phyloP scores from a whole-genome alignment of 2,329 filamentous ascomycete species.

The Aspergillus vadensis region DNA sequence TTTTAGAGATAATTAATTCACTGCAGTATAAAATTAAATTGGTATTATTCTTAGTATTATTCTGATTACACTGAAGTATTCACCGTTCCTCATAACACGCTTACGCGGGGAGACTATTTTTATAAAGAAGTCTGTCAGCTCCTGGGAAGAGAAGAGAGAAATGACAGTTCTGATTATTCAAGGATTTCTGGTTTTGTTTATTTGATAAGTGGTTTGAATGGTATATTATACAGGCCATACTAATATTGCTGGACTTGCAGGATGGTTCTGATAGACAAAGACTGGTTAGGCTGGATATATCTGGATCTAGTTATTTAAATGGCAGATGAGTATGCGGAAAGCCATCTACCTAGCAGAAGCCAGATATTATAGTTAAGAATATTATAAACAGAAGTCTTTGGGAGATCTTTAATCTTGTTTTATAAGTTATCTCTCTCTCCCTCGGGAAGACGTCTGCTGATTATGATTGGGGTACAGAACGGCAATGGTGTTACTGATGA shows the following conservation, averaged over 20 bases:
- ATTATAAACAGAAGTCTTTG: conserved; percentile 24
- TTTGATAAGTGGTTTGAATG: conserved; percentile 17
- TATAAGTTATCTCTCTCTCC: conserved; percentile 9
- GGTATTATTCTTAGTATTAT: conserved; percentile 16
- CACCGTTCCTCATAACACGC: conserved; percentile 27
- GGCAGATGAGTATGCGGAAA: conserved; percentile 22
- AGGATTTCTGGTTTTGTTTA: conserved; percentile 28
- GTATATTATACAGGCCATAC: neutral
- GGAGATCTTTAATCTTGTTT: conserved; percentile 21
- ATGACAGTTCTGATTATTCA: conserved; percentile 30
- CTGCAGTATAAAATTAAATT: neutral
- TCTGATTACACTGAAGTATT: conserved; percentile 32
- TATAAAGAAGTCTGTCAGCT: conserved; percentile 32
- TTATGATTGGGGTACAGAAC: conserved; percentile 12
- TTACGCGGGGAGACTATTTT: conserved; percentile 32
- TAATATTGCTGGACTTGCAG: conserved; percentile 13
- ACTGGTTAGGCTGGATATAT: conserved; percentile 33
- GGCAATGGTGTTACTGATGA: conserved; percentile 22
- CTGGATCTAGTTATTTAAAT: conserved; percentile 24
- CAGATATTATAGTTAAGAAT: conserved; percentile 7
- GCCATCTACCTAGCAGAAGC: conserved; percentile 15
- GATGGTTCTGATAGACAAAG: conserved; percentile 32
- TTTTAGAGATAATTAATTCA: neutral
- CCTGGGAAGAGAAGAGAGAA: conserved; percentile 27
- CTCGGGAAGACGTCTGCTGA: neutral